A percentile compares a stretch with the other conserved stretches of the same genome.
Evolutionary conservation across 148 eudicot genomes (phyloP).

Genomic region (Fagopyrum tataricum): DNA sequence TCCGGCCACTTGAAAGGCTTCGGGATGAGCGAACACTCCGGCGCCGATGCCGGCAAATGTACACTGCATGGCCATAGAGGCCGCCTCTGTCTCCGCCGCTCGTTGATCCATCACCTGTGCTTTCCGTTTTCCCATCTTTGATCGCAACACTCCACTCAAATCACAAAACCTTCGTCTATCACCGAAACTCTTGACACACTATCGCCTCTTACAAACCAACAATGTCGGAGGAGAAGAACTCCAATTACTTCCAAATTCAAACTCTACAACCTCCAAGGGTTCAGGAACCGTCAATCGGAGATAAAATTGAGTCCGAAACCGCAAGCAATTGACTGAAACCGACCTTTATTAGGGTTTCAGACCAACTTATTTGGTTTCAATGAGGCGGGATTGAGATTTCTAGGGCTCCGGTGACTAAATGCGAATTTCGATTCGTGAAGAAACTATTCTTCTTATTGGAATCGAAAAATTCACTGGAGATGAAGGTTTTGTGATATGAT

Average conservation of each 20-base stretch:
- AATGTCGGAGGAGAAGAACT: neutral
- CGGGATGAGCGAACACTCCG: neutral
- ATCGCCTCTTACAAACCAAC: neutral
- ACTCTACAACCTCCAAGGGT: neutral
- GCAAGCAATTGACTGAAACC: neutral
- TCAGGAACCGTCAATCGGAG: neutral
- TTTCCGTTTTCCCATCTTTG: neutral
- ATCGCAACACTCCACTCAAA: neutral
- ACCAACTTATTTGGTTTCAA: neutral
- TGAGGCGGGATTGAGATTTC: neutral
- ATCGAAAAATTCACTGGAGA: neutral
- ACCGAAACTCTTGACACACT: neutral
- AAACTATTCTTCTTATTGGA: neutral
- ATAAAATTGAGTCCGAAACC: neutral
- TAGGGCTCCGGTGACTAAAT: neutral
- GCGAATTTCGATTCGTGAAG: neutral
- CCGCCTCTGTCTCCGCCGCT: neutral
- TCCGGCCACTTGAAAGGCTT: slow-evolving; percentile 2
- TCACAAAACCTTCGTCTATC: slow-evolving; percentile 1
- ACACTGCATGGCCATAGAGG: neutral
- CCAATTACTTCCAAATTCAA: neutral
- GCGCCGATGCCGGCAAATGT: neutral
- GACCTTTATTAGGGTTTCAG: neutral
- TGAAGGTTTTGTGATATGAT: neutral
- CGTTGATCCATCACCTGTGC: neutral